Evolutionary conservation across 2,329 filamentous ascomycete species (phyloP).

Genomic region (Mycosphaerella sp.): DNA sequence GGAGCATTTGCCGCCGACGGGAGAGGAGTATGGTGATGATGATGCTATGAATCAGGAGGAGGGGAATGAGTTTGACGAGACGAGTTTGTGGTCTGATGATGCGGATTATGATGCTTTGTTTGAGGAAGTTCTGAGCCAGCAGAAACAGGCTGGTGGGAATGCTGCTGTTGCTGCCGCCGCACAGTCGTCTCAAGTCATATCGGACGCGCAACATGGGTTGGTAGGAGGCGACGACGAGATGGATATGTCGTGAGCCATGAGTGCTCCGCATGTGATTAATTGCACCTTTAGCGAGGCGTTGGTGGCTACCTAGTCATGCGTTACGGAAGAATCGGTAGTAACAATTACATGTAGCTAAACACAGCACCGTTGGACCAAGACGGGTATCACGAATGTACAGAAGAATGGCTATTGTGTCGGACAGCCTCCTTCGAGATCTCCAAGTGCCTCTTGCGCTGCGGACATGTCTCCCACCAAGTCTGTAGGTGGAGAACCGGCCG

Average conservation of each 20-base stretch:
- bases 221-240: constrained; percentile 34
- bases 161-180: neutral
- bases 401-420: constrained; percentile 48
- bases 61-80: constrained; percentile 26
- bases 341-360: neutral
- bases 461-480: constrained; percentile 89
- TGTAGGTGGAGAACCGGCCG: constrained; percentile 77
- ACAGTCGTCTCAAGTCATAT: constrained; percentile 1
- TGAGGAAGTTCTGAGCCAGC: constrained; percentile 52
- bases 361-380: neutral
- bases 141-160: constrained; percentile 22
- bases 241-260: constrained; percentile 23
- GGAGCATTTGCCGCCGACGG: constrained; percentile 36
- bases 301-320: constrained; percentile 6
- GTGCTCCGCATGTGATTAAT: neutral
- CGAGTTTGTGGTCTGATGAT: constrained; percentile 48
- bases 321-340: neutral
- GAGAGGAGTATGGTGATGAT: neutral
- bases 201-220: constrained; percentile 18
- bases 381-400: constrained; percentile 28
- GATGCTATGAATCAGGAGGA: constrained; percentile 15
- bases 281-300: constrained; percentile 27
- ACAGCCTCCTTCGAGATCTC: constrained; percentile 54
- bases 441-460: constrained; percentile 63
- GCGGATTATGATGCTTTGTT: constrained; percentile 58